Evolutionary conservation across 164 flowering plant genomes (phyloP).

Genomic region (Liquidambar formosana): DNA sequence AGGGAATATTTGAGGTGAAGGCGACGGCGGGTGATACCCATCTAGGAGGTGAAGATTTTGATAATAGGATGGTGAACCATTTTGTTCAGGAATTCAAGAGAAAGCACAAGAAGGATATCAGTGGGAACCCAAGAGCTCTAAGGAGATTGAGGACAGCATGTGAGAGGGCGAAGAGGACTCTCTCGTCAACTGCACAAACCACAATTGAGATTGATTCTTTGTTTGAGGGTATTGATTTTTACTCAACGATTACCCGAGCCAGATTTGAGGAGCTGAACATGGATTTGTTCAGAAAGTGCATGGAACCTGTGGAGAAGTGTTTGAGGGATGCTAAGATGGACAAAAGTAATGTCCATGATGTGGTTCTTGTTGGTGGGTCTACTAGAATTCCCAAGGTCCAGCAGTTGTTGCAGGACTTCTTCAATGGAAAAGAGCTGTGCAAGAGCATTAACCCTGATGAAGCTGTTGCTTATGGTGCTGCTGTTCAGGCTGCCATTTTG

Average conservation of each 20-base stretch:
- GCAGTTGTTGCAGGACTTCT: conserved; percentile 28
- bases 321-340: neutral
- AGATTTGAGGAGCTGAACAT: conserved; percentile 3
- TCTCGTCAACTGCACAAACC: conserved; percentile 18
- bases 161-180: conserved; percentile 30
- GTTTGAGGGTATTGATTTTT: conserved; percentile 30
- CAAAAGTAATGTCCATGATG: conserved; percentile 22
- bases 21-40: conserved; percentile 34
- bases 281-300: conserved; percentile 31
- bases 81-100: conserved; percentile 29
- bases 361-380: conserved; percentile 19
- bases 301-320: conserved; percentile 11
- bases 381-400: conserved; percentile 25
- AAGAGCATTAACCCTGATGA: conserved; percentile 32
- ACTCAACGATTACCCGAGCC: neutral
- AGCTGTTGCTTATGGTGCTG: conserved; percentile 30
- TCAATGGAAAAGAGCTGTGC: conserved; percentile 30
- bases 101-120: conserved; percentile 26
- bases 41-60: conserved; percentile 30
- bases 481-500: neutral
- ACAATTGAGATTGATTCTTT: conserved; percentile 17
- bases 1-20: conserved; percentile 34
- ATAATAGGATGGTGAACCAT: conserved; percentile 27
- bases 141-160: conserved; percentile 24
- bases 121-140: conserved; percentile 20